Conservation (phyloP, 73 alveolate species). For the Blepharisma stoltei region DNA sequence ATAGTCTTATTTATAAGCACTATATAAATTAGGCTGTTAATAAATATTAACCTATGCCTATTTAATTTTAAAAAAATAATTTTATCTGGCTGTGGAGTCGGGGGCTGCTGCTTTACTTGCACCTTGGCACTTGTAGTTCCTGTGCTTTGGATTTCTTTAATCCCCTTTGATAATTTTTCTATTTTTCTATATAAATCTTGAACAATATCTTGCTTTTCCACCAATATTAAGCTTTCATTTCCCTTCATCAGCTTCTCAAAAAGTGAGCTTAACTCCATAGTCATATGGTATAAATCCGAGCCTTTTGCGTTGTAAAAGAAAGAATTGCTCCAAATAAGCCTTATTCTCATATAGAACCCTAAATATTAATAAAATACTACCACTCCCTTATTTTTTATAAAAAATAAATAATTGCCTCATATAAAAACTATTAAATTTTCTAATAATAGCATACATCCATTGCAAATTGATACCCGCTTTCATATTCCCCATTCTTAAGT, state of each 20-base stretch:
- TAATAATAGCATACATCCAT: too few relatives aligned
- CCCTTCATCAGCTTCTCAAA: conserved; percentile 30
- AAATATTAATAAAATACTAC: too few relatives aligned
- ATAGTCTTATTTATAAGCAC: too few relatives aligned
- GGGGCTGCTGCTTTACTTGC: neutral
- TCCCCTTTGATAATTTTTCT: neutral
- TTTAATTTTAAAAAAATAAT: too few relatives aligned
- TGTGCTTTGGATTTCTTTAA: conserved; percentile 15
- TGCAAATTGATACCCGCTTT: conserved; percentile 32
- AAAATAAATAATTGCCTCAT: too few relatives aligned
- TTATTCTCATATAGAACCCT: too few relatives aligned
- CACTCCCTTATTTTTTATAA: too few relatives aligned
- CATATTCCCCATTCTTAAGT: conserved; percentile 29
- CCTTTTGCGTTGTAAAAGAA: conserved; percentile 33
- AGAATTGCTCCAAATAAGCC: conserved; percentile 37
- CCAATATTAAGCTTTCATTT: conserved; percentile 8
- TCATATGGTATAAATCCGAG: conserved; percentile 27
- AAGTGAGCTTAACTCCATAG: conserved; percentile 27
- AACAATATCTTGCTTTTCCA: neutral
- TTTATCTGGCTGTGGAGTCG: neutral
- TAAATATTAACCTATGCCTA: too few relatives aligned
- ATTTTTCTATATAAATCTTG: conserved; percentile 18
- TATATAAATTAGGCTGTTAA: too few relatives aligned
- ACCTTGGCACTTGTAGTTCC: neutral
- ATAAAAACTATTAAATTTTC: too few relatives aligned